Evolutionary conservation across 805 yeast genomes (phyloP).

Genomic region (Metschnikowia continentalis): DNA sequence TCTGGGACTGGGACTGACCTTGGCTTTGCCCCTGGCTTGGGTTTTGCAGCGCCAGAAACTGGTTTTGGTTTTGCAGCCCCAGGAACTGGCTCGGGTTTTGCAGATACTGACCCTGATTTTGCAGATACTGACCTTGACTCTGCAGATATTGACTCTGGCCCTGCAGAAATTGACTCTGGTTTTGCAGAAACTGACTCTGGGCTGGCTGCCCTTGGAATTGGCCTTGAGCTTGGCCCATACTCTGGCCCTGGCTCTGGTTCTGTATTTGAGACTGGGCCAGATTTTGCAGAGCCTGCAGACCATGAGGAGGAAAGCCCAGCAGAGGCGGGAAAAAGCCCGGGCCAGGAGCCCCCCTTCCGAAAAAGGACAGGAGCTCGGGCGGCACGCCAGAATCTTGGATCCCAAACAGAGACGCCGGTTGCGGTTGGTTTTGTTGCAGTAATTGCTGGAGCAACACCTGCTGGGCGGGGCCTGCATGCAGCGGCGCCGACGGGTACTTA

Average conservation of each 20-base stretch:
- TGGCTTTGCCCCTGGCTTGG: constrained; percentile 13
- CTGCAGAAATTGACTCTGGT: background rate
- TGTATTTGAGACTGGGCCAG: background rate
- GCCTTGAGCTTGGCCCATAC: too few relatives aligned
- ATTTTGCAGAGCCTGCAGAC: constrained; percentile 19
- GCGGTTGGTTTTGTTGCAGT: constrained; percentile 36
- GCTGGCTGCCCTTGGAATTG: too few relatives aligned
- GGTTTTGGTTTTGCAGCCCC: constrained; percentile 8
- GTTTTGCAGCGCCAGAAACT: constrained; percentile 7
- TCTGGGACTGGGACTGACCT: constrained; percentile 4
- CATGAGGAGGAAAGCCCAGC: constrained; percentile 23
- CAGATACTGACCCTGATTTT: background rate
- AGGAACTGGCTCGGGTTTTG: constrained; percentile 14
- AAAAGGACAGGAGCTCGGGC: constrained; percentile 21
- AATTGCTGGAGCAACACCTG: constrained; percentile 41
- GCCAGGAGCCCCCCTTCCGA: constrained; percentile 20
- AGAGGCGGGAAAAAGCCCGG: constrained; percentile 20
- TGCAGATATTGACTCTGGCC: constrained; percentile 12
- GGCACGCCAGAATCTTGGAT: constrained; percentile 13
- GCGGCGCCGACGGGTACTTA: constrained; percentile 24
- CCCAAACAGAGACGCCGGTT: constrained; percentile 15
- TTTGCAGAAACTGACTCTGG: too few relatives aligned
- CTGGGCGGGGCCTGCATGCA: constrained; percentile 37
- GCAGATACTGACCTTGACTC: constrained; percentile 16
- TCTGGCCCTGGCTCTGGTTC: too few relatives aligned